These are phyloP conservation scores for Calycina herbarum DNA, from an alignment of 2,329 filamentous ascomycete species.

Conservation along the genomic window DNA sequence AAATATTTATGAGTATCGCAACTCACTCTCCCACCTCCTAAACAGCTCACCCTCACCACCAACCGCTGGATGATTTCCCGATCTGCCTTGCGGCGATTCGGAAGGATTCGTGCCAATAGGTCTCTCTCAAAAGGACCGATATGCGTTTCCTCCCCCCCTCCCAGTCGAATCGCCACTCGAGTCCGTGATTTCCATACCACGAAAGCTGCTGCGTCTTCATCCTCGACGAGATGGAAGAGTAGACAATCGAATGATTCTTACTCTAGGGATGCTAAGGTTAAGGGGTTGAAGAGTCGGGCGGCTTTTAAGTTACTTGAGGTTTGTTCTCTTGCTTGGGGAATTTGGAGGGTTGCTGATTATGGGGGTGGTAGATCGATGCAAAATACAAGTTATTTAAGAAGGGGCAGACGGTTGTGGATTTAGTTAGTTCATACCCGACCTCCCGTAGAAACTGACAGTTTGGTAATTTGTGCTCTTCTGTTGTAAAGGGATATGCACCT, in stretches of 20 bases:
- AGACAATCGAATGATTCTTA: constrained; percentile 75
- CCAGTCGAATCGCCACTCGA: not conserved
- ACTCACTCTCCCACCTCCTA: not conserved
- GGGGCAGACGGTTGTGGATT: constrained; percentile 85
- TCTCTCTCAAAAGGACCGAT: not conserved
- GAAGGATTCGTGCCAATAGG: constrained; percentile 13
- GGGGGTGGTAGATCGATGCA: constrained; percentile 66
- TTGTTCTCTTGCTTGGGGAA: constrained; percentile 7
- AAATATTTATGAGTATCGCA: not conserved
- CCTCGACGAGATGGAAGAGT: constrained; percentile 78
- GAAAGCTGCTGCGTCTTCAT: constrained; percentile 42
- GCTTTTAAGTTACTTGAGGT: constrained; percentile 93
- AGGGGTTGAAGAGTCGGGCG: constrained; percentile 83
- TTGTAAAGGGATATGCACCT: constrained; percentile 68
- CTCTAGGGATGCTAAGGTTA: constrained; percentile 72
- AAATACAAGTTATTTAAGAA: constrained; percentile 76
- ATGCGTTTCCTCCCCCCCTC: constrained; percentile 2
- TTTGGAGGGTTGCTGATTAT: constrained; percentile 9
- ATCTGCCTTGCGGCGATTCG: constrained; percentile 24
- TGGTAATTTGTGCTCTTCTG: constrained; percentile 13
- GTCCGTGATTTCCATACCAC: constrained; percentile 7
- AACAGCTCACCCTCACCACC: not conserved
- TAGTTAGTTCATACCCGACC: constrained; percentile 55
- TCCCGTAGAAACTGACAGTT: not conserved
- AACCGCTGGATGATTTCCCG: constrained; percentile 32